These are phyloP conservation scores for Haplosporangium sp. DNA, from an alignment of 371 early-diverging fungal species.

Conservation along the genomic window DNA sequence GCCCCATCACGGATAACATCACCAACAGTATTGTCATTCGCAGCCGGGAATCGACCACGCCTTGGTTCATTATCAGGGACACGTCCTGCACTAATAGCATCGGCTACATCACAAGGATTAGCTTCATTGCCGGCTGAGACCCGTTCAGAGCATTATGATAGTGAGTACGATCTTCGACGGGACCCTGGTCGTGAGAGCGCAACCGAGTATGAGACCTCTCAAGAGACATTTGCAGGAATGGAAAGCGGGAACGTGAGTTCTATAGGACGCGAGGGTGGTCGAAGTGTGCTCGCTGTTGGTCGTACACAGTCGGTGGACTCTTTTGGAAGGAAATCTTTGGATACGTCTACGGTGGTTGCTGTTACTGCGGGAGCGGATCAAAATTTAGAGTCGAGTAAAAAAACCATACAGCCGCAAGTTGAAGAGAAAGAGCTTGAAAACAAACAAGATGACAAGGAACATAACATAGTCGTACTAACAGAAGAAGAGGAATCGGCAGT, in stretches of 20 bases:
- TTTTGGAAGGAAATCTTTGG: constrained; percentile 13
- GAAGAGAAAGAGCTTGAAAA: not conserved
- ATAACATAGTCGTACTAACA: constrained; percentile 26
- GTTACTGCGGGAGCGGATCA: not conserved
- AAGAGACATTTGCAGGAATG: constrained; percentile 32
- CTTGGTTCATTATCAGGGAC: constrained; percentile 16
- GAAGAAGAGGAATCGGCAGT: constrained; percentile 47
- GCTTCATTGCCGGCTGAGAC: not conserved
- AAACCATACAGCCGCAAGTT: not conserved
- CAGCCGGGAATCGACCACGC: constrained; percentile 8
- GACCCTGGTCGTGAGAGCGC: constrained; percentile 34
- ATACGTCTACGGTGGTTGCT: not conserved
- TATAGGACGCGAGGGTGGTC: not conserved
- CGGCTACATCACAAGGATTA: not conserved
- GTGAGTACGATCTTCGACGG: constrained; percentile 30
- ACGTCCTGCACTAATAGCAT: not conserved
- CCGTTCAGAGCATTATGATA: constrained; percentile 32
- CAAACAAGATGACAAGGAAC: constrained; percentile 3
- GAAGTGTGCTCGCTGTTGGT: not conserved
- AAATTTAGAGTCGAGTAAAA: not conserved
- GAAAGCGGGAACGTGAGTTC: constrained; percentile 20
- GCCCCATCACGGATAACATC: constrained; percentile 40
- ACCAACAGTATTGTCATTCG: constrained; percentile 14
- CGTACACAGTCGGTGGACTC: constrained; percentile 12
- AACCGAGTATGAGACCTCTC: constrained; percentile 50